Evolutionary conservation across 1,139 yeast genomes (phyloP).

Genomic region (Suhomyces wounanorum): DNA sequence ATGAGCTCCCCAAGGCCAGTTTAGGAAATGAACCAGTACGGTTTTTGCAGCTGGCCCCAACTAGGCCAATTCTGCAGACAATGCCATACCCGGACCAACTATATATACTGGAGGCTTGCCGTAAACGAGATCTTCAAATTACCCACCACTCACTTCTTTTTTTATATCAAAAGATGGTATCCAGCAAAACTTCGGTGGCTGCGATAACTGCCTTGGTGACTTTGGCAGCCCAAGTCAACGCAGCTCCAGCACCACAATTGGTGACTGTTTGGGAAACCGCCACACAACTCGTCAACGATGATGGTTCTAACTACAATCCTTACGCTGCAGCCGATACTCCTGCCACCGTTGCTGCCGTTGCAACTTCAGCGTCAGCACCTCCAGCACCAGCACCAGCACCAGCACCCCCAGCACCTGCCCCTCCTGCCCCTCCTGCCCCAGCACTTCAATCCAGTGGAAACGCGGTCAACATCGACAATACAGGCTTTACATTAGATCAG

Average conservation of each 20-base stretch:
- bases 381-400: constrained; percentile 9
- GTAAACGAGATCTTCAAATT: neutral
- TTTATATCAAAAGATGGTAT: constrained; percentile 23
- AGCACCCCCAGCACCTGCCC: constrained; percentile 4
- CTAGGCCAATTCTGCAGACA: neutral
- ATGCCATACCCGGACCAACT: neutral
- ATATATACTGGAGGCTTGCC: neutral
- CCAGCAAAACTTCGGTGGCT: constrained; percentile 7
- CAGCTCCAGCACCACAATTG: constrained; percentile 24
- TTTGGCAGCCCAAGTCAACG: constrained; percentile 12
- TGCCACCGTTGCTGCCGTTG: constrained; percentile 5
- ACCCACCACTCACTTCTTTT: neutral
- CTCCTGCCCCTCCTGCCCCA: constrained; percentile 13
- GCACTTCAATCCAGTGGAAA: constrained; percentile 3
- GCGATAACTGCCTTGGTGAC: constrained; percentile 5
- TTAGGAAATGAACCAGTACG: neutral
- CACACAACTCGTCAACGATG: constrained; percentile 8
- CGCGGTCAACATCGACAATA: neutral
- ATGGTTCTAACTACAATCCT: constrained; percentile 3
- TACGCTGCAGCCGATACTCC: neutral
- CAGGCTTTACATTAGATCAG: constrained; percentile 12
- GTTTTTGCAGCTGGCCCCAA: constrained; percentile 1
- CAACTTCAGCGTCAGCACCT: constrained; percentile 10
- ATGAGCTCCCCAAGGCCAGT: neutral
- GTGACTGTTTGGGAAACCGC: constrained; percentile 11